Evolutionary conservation across 1,284 basidiomycete species (phyloP).

Genomic region (Rhodotorula sp.): DNA sequence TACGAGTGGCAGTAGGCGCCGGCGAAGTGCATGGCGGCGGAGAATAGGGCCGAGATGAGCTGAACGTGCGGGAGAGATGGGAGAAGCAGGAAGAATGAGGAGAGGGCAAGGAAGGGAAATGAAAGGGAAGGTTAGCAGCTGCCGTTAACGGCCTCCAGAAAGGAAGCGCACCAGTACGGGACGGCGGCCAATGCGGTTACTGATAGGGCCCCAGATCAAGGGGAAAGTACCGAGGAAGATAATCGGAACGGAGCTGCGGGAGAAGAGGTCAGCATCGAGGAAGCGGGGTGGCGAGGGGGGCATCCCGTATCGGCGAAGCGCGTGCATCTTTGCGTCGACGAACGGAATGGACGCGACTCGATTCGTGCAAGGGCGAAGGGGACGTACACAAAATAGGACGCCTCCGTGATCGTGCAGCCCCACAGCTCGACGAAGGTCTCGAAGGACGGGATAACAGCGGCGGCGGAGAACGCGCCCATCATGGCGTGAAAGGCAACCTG

Average conservation of each 20-base stretch:
- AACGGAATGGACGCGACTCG: background rate
- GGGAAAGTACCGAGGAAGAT: conserved; percentile 33
- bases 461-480: conserved; percentile 19
- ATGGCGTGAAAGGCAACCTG: conserved; percentile 26
- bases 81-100: background rate
- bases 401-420: conserved; percentile 24
- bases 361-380: too few relatives aligned
- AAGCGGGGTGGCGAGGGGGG: background rate
- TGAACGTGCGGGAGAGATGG: background rate
- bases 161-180: conserved; percentile 27
- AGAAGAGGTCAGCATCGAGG: background rate
- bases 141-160: background rate
- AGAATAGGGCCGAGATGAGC: conserved; percentile 16
- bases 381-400: conserved; percentile 30
- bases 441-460: conserved; percentile 32
- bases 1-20: conserved; percentile 32
- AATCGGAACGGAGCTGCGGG: conserved; percentile 8
- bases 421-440: conserved; percentile 21
- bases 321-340: too few relatives aligned
- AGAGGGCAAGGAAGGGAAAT: background rate
- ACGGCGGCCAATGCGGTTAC: conserved; percentile 27
- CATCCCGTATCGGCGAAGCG: too few relatives aligned
- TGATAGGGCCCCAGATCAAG: conserved; percentile 23
- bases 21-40: conserved; percentile 25
- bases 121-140: too few relatives aligned